Percentiles rank a stretch among this genome's conserved stretches.
Evolutionary conservation across 768 basidiomycete species (phyloP).

Genomic region (Termitomyces eurrhizus): DNA sequence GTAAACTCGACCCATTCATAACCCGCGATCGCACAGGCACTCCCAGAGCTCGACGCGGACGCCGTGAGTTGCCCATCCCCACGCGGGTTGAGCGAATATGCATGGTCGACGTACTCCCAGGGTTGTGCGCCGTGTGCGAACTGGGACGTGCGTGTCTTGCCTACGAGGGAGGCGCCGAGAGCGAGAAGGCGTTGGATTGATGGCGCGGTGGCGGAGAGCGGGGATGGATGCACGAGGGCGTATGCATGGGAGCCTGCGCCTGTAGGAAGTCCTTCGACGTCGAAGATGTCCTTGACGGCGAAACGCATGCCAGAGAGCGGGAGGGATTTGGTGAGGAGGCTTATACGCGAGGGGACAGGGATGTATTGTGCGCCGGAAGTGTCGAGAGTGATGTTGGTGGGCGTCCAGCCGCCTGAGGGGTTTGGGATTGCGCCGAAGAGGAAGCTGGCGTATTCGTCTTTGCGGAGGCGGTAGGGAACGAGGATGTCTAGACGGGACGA

Average conservation of each 20-base stretch:
- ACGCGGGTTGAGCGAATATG: constrained; percentile 35
- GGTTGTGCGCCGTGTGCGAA: constrained; percentile 45
- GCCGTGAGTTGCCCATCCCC: constrained; percentile 34
- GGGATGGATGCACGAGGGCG: constrained; percentile 28
- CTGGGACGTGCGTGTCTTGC: constrained; percentile 51
- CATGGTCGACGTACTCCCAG: constrained; percentile 33
- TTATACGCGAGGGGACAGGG: constrained; percentile 47
- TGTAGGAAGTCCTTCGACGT: constrained; percentile 30
- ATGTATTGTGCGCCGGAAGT: constrained; percentile 29
- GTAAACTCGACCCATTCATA: constrained; percentile 36
- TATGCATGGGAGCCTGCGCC: constrained; percentile 33
- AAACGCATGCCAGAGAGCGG: constrained; percentile 45
- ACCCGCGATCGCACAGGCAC: constrained; percentile 34
- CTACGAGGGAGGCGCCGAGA: constrained; percentile 47
- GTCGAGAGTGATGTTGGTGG: constrained; percentile 27
- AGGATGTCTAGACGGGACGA: no score
- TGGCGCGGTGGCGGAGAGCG: constrained; percentile 30
- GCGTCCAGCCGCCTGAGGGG: constrained; percentile 27
- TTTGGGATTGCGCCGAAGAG: constrained; percentile 38
- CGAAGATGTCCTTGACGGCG: constrained; percentile 43
- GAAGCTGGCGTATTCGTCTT: no score
- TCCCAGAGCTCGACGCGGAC: constrained; percentile 34
- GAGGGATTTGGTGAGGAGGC: constrained; percentile 23
- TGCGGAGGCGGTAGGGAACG: no score
- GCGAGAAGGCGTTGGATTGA: constrained; percentile 42